Base-by-base conservation (phyloP, 345 rosid genomes). In the Xanthoceras sorbifolium region DNA sequence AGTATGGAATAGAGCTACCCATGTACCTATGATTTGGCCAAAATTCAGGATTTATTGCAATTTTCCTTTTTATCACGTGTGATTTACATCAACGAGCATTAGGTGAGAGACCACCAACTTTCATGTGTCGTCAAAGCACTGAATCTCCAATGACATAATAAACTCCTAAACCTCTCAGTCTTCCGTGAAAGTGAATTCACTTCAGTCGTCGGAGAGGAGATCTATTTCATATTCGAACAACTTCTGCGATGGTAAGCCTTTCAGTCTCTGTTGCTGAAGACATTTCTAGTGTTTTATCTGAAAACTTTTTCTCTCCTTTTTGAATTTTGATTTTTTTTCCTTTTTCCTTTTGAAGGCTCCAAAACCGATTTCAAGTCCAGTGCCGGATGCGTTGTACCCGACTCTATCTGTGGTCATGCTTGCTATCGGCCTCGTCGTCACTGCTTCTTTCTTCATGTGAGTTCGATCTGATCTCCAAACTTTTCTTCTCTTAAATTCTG, bases 401-500 rank as follows among this genome's bases (percentile, higher is more conserved):
- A 74, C 89, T 50, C 81, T 92, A 15, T 83, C 98, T 5, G 76
- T 90, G 67, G 62, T 85, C 72, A 89, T 89, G 87, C 86, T 92
- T 25, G 73, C 92, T 34, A 78, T 92, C 69, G 98, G 98, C 28
- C 97, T 93, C 71, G 29, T 92, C 61, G 77, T 92, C 76, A 87
- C 97, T 6, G 97, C 98, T 59, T 75, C 90, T 74, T 92, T 93
- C 89, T 93, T 92, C 93, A 90, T 92, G 98, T 93, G 81, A 84
- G 89, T 72, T 76, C 81, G 82, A 64, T 82, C 86, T 31, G 81
- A 66, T 77, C 57, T 71, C 23, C 22, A 10, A 15, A 25, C 15
- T 36, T 20, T 26, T 72, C 18, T 17, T 2, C 4, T 59, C 23
- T 38, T 17, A 34, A 10, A 6, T 59, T 40, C 8, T 29, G 42